phyloP scores from a whole-genome alignment of 2,329 filamentous ascomycete genomes.

The Cercospora sojina region DNA sequence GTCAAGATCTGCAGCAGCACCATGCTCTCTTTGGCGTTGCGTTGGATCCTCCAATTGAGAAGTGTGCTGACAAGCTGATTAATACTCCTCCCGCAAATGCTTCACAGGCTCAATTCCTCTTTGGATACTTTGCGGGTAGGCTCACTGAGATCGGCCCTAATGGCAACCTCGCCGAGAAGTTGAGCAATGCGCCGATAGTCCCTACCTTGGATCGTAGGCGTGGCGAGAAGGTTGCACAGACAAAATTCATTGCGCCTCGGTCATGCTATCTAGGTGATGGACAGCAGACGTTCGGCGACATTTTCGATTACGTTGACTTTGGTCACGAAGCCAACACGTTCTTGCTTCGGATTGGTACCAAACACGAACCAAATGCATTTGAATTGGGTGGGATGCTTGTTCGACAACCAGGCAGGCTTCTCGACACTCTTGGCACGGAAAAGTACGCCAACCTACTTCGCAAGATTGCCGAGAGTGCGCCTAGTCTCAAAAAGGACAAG shows the following conservation, averaged over 20 bases:
- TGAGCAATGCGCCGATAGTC: slow-evolving; percentile 68
- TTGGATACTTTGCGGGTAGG: slow-evolving; percentile 79
- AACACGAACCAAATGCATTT: slow-evolving; percentile 80
- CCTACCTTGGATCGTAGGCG: slow-evolving; percentile 53
- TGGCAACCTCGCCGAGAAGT: slow-evolving; percentile 56
- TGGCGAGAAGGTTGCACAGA: slow-evolving; percentile 31
- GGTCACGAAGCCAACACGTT: slow-evolving; percentile 84
- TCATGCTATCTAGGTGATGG: slow-evolving; percentile 76
- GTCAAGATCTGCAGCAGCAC: slow-evolving; percentile 73
- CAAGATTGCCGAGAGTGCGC: slow-evolving; percentile 71
- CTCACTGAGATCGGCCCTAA: slow-evolving; percentile 65
- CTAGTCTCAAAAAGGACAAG: slow-evolving; percentile 73
- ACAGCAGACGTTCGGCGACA: slow-evolving; percentile 70
- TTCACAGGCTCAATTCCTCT: slow-evolving; percentile 67
- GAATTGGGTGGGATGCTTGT: slow-evolving; percentile 86
- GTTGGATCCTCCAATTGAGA: slow-evolving; percentile 73
- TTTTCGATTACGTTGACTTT: slow-evolving; percentile 97
- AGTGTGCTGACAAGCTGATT: slow-evolving; percentile 73
- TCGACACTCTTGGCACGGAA: slow-evolving; percentile 76
- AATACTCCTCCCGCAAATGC: slow-evolving; percentile 68
- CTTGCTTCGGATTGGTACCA: slow-evolving; percentile 82
- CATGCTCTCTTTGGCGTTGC: slow-evolving; percentile 82
- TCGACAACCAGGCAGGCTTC: slow-evolving; percentile 75
- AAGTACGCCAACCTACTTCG: slow-evolving; percentile 84
- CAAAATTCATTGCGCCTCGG: slow-evolving; percentile 64